phyloP scores from a whole-genome alignment of 768 basidiomycete genomes.

The Kockovaella imperatae region DNA sequence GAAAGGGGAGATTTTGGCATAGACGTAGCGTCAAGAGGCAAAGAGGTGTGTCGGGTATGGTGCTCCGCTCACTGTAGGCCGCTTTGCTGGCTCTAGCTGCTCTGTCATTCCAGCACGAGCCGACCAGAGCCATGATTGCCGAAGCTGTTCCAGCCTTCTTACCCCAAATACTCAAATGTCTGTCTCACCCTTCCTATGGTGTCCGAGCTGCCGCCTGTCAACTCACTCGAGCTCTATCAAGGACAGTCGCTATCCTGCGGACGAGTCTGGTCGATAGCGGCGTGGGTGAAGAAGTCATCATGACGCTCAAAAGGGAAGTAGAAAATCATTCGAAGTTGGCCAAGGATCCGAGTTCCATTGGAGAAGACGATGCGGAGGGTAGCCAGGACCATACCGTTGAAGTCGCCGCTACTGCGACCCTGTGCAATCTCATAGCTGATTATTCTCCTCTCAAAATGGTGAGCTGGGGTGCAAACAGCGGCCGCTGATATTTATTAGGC shows the following conservation, averaged over 20 bases:
- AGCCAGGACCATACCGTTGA: constrained; percentile 68
- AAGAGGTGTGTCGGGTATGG: constrained; percentile 14
- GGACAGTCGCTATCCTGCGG: constrained; percentile 69
- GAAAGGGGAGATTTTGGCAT: constrained; percentile 24
- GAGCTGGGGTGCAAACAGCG: constrained; percentile 31
- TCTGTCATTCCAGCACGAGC: constrained; percentile 63
- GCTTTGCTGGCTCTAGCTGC: constrained; percentile 66
- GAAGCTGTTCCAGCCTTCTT: constrained; percentile 54
- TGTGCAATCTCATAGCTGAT: constrained; percentile 79
- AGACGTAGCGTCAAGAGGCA: constrained; percentile 20
- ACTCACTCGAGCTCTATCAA: constrained; percentile 67
- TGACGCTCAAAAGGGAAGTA: constrained; percentile 49
- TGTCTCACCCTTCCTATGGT: constrained; percentile 60
- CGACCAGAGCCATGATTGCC: constrained; percentile 62
- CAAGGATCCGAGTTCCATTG: background rate
- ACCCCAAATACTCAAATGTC: constrained; percentile 52
- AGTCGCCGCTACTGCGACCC: constrained; percentile 60
- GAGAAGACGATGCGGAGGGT: constrained; percentile 39
- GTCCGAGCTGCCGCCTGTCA: constrained; percentile 83
- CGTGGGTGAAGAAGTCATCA: constrained; percentile 63
- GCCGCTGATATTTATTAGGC: constrained; percentile 46
- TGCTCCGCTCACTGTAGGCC: constrained; percentile 49
- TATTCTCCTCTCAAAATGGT: constrained; percentile 73
- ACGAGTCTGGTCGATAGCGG: constrained; percentile 80
- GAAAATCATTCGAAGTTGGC: constrained; percentile 39